A percentile compares a stretch with the other conserved stretches of the same genome.
Conservation (phyloP, 306 rosid genomes). For the Phaseolus lunatus region DNA sequence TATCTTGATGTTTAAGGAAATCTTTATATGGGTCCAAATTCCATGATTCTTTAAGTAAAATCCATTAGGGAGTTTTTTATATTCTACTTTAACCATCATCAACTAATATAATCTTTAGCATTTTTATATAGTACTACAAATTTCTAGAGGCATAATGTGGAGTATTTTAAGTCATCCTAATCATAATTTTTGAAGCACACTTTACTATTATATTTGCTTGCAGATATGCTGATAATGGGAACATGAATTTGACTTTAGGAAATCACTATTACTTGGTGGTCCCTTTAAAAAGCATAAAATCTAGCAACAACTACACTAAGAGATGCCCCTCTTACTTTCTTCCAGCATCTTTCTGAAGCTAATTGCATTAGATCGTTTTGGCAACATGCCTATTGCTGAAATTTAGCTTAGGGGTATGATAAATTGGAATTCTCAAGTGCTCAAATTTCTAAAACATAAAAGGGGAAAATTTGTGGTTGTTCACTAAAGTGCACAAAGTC, state of each 20-base stretch:
- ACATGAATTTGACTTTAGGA: slow-evolving; percentile 61
- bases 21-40: slow-evolving; percentile 34
- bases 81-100: slow-evolving; percentile 15
- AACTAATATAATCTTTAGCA: slow-evolving; percentile 22
- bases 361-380: slow-evolving; percentile 50
- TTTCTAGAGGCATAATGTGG: slow-evolving; percentile 34
- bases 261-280: slow-evolving; percentile 45
- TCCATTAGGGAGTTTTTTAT: slow-evolving; percentile 22
- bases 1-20: slow-evolving; percentile 46
- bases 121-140: slow-evolving; percentile 5
- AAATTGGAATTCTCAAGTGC: slow-evolving; percentile 38
- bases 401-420: slow-evolving; percentile 12
- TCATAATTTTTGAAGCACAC: slow-evolving; percentile 48
- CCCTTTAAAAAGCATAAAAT: slow-evolving; percentile 48
- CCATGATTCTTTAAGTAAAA: slow-evolving; percentile 37
- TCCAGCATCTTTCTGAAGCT: slow-evolving; percentile 49
- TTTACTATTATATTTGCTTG: slow-evolving; percentile 44
- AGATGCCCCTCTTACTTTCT: slow-evolving; percentile 45
- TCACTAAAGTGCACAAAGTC: slow-evolving; percentile 35
- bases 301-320: slow-evolving; percentile 8
- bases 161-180: slow-evolving; percentile 53
- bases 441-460: slow-evolving; percentile 19
- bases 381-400: slow-evolving; percentile 33
- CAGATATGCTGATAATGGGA: slow-evolving; percentile 52
- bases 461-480: slow-evolving; percentile 14